Evolutionary conservation across 1,284 basidiomycete species (phyloP), one percentile per base, ranked within the genome.

Genomic region (Binderoboletus segoi): DNA sequence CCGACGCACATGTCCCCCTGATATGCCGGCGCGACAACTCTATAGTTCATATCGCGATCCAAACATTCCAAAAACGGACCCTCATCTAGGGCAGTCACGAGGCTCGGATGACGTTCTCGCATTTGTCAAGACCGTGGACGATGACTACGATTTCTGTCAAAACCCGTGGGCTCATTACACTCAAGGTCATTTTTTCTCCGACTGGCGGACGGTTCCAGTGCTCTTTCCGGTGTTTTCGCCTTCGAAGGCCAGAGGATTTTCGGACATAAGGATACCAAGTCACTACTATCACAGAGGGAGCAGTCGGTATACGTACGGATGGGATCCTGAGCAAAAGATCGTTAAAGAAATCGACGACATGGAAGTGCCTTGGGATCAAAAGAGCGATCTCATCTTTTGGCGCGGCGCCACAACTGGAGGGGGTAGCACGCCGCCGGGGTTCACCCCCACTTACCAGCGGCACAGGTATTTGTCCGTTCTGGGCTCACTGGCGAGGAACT

Each of bases 131-230:
- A 74, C 71, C 8, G 84, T 88, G 2, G 86, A 90, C 48, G 79
- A 84, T 56, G 76, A 79, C 20, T 82, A 84, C 61, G 86, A 95
- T 66, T 95, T 91, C 66, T 98, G 95, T 73, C 70, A 78, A 28
- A 79, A 85, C 44, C 94, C 95, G 0, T 89, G 91, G 75, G 86
- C 90, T 30, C 93, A 90, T 65, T 88, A 89, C 67, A 81, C 82
- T 43, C 94, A 97, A 69, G 94, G 94, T 10, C 94, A 94, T 70
- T 97, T 96, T 74, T 98, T 96, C 82, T 93, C 91, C 20, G 95
- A 98, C 72, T 96, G 93, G 89, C 80, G 95, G 20, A 92, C 89
- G 0, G 88, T 96, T 56, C 83, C 90, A 15, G 84, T 85, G 2
- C 79, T 96, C 16, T 95, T 93, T 73, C 95, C 95, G 7, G 84